Percentiles rank a stretch among this genome's conserved stretches.
phyloP scores from a whole-genome alignment of 1,284 basidiomycete species.

The Austroboletus sp. region DNA sequence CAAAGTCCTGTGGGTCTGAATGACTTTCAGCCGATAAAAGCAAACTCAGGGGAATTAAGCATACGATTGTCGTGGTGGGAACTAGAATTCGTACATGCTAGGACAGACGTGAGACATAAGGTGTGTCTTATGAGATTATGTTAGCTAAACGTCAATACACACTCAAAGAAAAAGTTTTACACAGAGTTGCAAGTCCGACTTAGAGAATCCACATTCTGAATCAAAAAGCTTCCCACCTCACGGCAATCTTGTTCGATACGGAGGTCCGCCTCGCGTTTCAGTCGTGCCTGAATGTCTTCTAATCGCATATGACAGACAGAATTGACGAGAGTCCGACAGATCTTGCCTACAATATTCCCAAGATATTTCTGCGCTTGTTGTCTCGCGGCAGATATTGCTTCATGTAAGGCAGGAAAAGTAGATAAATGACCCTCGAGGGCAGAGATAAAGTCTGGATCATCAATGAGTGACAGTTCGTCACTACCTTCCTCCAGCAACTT shows the following conservation, averaged over 20 bases:
- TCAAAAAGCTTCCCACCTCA: slow-evolving; percentile 18
- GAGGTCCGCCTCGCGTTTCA: slow-evolving; percentile 19
- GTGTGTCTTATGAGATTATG: slow-evolving; percentile 11
- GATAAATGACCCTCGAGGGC: slow-evolving; percentile 18
- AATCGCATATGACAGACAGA: slow-evolving; percentile 21
- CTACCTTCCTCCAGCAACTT: slow-evolving; percentile 23
- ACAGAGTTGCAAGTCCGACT: slow-evolving; percentile 14
- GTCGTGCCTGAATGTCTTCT: slow-evolving; percentile 18
- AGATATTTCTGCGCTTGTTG: slow-evolving; percentile 23
- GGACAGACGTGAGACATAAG: slow-evolving; percentile 12
- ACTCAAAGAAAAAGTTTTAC: slow-evolving; percentile 11
- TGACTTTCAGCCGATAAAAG: background rate
- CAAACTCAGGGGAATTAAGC: background rate
- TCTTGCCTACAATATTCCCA: slow-evolving; percentile 16
- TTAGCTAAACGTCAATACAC: background rate
- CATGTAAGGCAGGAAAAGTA: slow-evolving; percentile 14
- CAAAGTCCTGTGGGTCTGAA: slow-evolving; percentile 14
- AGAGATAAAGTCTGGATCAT: slow-evolving; percentile 31
- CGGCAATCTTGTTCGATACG: slow-evolving; percentile 15
- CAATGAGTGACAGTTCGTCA: slow-evolving; percentile 13
- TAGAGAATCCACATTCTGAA: slow-evolving; percentile 22
- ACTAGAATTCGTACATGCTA: background rate
- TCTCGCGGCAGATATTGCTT: slow-evolving; percentile 20
- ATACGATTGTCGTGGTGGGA: slow-evolving; percentile 4
- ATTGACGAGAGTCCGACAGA: slow-evolving; percentile 13